Evolutionary conservation across 768 basidiomycete species (phyloP).

Genomic region (Rhizopogon salebrosus): DNA sequence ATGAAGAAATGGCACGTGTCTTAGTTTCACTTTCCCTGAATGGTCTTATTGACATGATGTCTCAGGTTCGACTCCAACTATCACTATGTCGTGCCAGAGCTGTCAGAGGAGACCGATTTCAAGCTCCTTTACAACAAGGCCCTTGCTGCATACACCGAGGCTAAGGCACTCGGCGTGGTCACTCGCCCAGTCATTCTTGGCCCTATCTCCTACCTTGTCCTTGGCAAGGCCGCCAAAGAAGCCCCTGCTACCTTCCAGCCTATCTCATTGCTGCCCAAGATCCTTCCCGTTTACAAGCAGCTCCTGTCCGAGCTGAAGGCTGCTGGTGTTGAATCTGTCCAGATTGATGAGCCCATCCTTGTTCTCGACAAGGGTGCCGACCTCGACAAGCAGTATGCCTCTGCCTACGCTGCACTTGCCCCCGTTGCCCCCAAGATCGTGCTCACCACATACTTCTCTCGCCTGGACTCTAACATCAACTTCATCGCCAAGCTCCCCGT

Average conservation of each 20-base stretch:
- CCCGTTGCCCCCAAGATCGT: conserved; percentile 87
- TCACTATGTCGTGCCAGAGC: conserved; percentile 97
- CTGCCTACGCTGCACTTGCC: conserved; percentile 76
- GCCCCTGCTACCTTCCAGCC: conserved; percentile 83
- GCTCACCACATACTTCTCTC: conserved; percentile 94
- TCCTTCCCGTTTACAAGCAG: conserved; percentile 88
- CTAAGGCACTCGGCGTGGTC: conserved; percentile 78
- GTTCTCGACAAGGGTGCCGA: conserved; percentile 80
- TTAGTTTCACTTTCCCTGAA: neutral
- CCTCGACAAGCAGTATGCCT: conserved; percentile 74
- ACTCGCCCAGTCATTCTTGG: conserved; percentile 97
- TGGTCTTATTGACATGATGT: conserved; percentile 2
- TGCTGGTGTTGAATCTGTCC: conserved; percentile 91
- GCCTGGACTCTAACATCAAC: conserved; percentile 87
- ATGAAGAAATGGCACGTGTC: conserved; percentile 96
- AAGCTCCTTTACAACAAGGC: conserved; percentile 95
- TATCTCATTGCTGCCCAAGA: conserved; percentile 81
- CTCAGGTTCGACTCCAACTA: conserved; percentile 97
- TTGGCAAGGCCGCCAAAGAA: conserved; percentile 88
- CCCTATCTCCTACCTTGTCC: conserved; percentile 90
- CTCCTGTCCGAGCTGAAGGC: conserved; percentile 87
- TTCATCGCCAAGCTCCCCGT: conserved; percentile 91
- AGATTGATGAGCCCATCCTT: conserved; percentile 95
- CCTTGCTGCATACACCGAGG: conserved; percentile 91
- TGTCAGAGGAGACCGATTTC: conserved; percentile 87